Conservation (phyloP, 2,329 filamentous ascomycete species). For the Fusarium subglutinans region DNA sequence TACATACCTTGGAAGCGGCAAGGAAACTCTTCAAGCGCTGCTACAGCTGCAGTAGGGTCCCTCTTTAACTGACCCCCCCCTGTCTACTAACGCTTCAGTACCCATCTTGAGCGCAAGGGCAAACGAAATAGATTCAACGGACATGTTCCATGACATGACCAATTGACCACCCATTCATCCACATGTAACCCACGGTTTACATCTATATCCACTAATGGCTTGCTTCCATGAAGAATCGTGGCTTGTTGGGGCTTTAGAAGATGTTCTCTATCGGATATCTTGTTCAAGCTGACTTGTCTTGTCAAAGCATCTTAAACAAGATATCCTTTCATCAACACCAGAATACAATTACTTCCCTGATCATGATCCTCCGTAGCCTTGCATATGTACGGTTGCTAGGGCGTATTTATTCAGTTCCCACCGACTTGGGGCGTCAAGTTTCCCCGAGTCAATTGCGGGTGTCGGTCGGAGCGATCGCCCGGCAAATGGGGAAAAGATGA, state of each 20-base stretch:
- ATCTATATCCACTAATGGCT: constrained; percentile 12
- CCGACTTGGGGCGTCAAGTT: constrained; percentile 18
- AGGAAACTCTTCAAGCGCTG: constrained; percentile 5
- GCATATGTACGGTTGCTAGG: constrained; percentile 17
- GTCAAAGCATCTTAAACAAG: neutral
- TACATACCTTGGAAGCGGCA: constrained; percentile 16
- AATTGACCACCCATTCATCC: constrained; percentile 13
- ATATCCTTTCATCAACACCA: neutral
- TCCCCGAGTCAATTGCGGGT: constrained; percentile 34
- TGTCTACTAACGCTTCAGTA: neutral
- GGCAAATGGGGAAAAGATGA: constrained; percentile 15
- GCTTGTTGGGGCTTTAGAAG: neutral
- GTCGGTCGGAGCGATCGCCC: constrained; percentile 42
- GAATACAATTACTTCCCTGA: neutral
- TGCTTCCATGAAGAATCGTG: neutral
- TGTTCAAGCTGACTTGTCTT: neutral
- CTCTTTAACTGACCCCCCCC: constrained; percentile 10
- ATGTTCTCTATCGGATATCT: neutral
- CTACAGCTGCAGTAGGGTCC: constrained; percentile 12
- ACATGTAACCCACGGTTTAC: constrained; percentile 8
- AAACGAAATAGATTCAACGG: constrained; percentile 24
- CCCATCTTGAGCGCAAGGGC: constrained; percentile 13
- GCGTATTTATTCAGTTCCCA: constrained; percentile 5
- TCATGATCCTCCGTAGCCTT: constrained; percentile 18
- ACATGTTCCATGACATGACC: constrained; percentile 27